These are phyloP conservation scores for Jatropha multifida DNA, from an alignment of 441 rosid genomes.

Conservation along the genomic window DNA sequence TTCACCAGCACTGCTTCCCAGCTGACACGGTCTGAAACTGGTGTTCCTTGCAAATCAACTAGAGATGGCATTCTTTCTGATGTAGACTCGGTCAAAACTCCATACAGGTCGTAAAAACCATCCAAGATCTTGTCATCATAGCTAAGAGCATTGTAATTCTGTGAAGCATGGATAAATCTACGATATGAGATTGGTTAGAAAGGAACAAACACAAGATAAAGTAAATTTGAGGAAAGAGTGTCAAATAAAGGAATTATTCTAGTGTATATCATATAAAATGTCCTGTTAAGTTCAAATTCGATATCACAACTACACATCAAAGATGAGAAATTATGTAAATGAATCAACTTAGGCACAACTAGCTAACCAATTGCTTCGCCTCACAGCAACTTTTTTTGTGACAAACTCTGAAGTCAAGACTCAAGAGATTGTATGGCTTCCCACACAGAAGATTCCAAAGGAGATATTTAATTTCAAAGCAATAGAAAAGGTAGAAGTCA, in stretches of 20 bases:
- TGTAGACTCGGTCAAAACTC: constrained; percentile 54
- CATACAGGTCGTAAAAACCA: constrained; percentile 90
- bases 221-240: constrained; percentile 21
- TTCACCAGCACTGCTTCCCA: constrained; percentile 96
- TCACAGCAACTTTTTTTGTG: neutral
- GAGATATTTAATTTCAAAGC: neutral
- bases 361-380: neutral
- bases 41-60: constrained; percentile 83
- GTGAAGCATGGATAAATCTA: constrained; percentile 70
- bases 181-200: constrained; percentile 59
- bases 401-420: neutral
- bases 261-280: neutral
- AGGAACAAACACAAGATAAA: constrained; percentile 34
- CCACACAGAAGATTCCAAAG: neutral
- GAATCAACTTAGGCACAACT: neutral
- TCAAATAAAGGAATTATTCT: constrained; percentile 12
- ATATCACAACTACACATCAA: neutral
- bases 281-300: constrained; percentile 7
- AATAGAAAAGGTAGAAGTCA: neutral
- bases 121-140: constrained; percentile 97
- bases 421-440: neutral
- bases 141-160: constrained; percentile 92
- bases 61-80: constrained; percentile 86
- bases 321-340: neutral
- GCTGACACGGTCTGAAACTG: constrained; percentile 51